phyloP scores from a whole-genome alignment of 176 grass and related monocot genomes.

The Echinochloa phyllopogon region DNA sequence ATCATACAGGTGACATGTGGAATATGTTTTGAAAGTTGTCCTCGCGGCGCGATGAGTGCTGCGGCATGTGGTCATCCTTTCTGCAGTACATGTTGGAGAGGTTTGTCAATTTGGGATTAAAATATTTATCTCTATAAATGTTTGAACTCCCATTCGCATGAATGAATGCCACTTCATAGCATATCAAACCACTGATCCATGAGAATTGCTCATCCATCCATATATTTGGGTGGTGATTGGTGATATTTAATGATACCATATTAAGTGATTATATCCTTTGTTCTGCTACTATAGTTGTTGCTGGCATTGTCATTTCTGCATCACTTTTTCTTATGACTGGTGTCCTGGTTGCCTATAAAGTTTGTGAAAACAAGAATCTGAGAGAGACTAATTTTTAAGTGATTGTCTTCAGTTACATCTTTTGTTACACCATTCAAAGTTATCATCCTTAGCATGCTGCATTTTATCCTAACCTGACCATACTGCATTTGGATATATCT shows the following conservation, averaged over 20 bases:
- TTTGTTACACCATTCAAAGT: constrained; percentile 11
- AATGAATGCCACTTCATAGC: constrained; percentile 8
- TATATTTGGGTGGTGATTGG: constrained; percentile 4
- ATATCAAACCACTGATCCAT: constrained; percentile 23
- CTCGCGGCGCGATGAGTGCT: constrained; percentile 60
- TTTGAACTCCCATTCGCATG: neutral
- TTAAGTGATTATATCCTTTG: constrained; percentile 7
- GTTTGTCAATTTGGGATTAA: constrained; percentile 51
- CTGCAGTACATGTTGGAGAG: constrained; percentile 90
- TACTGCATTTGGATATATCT: constrained; percentile 32
- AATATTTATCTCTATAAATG: constrained; percentile 13
- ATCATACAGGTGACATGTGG: constrained; percentile 86
- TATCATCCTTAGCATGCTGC: neutral
- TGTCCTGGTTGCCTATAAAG: constrained; percentile 12
- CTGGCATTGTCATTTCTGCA: constrained; percentile 21
- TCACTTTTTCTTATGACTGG: constrained; percentile 4
- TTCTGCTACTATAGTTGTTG: constrained; percentile 23
- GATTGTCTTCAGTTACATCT: constrained; percentile 5
- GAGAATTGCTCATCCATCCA: neutral
- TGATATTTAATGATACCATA: constrained; percentile 18
- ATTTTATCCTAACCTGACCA: neutral
- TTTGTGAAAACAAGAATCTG: constrained; percentile 10
- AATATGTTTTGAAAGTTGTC: constrained; percentile 96
- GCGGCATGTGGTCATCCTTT: constrained; percentile 97
- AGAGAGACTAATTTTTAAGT: neutral